A percentile compares a stretch with the other conserved stretches of the same genome.
These are phyloP conservation scores for Nothomitra cinnamomea DNA, from an alignment of 2,329 filamentous ascomycete species.

Conservation along the genomic window DNA sequence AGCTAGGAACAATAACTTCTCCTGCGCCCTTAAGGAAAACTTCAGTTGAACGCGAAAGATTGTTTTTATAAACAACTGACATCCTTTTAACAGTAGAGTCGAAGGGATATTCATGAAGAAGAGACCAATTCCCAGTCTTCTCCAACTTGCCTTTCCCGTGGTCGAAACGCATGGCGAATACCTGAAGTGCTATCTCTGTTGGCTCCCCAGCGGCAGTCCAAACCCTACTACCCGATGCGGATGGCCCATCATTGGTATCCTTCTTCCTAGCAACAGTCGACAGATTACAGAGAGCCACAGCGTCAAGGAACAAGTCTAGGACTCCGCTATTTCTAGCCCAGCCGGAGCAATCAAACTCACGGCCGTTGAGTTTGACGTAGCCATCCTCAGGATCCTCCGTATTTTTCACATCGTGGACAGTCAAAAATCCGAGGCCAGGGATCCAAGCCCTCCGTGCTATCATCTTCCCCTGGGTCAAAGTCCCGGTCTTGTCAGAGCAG, in stretches of 20 bases:
- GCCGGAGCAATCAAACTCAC: slow-evolving; percentile 19
- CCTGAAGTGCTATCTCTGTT: slow-evolving; percentile 59
- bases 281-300: slow-evolving; percentile 48
- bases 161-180: slow-evolving; percentile 52
- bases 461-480: slow-evolving; percentile 47
- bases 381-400: slow-evolving; percentile 40
- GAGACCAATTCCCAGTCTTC: slow-evolving; percentile 33
- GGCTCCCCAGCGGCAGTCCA: slow-evolving; percentile 52
- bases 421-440: slow-evolving; percentile 38
- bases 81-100: slow-evolving; percentile 62
- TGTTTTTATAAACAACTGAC: slow-evolving; percentile 47
- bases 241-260: slow-evolving; percentile 14
- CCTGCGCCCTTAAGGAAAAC: slow-evolving; percentile 53
- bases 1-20: slow-evolving; percentile 47
- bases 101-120: slow-evolving; percentile 54
- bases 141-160: slow-evolving; percentile 33
- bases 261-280: slow-evolving; percentile 39
- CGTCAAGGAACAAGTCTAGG: slow-evolving; percentile 40
- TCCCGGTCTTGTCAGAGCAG: slow-evolving; percentile 55
- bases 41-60: slow-evolving; percentile 31
- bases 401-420: slow-evolving; percentile 35
- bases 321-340: slow-evolving; percentile 29
- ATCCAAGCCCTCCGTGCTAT: slow-evolving; percentile 43
- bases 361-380: slow-evolving; percentile 7
- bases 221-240: slow-evolving; percentile 12